Conservation (phyloP, 1,139 yeast genomes). For the Meyerozyma athensensis region DNA sequence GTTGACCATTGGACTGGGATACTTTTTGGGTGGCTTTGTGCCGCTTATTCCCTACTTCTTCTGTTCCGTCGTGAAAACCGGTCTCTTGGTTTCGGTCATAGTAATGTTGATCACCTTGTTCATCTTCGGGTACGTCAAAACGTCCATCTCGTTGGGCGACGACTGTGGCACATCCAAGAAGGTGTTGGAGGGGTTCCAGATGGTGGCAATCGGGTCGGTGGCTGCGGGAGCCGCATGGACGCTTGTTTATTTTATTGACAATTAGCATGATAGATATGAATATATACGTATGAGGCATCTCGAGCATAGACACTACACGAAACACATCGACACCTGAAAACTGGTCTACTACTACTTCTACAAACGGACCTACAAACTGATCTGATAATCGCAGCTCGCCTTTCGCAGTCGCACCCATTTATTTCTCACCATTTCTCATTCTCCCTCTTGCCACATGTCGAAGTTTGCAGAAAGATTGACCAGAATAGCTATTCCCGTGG, state of each 20-base stretch:
- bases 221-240: conserved; percentile 99
- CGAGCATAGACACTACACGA: too few species aligned
- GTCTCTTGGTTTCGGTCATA: conserved; percentile 68
- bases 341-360: too few species aligned
- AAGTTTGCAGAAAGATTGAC: conserved; percentile 37
- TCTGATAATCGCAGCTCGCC: too few species aligned
- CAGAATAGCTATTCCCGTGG: conserved; percentile 64
- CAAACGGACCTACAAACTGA: too few species aligned
- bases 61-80: conserved; percentile 65
- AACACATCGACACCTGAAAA: too few species aligned
- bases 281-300: too few species aligned
- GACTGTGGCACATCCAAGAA: conserved; percentile 62
- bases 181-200: conserved; percentile 76
- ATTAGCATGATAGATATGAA: neutral
- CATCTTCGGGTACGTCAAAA: conserved; percentile 81
- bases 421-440: neutral
- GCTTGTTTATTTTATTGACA: conserved; percentile 72
- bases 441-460: conserved; percentile 22
- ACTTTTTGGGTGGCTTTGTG: conserved; percentile 78
- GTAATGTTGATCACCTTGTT: conserved; percentile 86
- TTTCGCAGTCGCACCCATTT: conserved; percentile 1
- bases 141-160: conserved; percentile 77
- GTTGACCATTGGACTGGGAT: conserved; percentile 67
- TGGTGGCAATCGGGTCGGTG: conserved; percentile 87
- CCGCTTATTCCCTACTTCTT: conserved; percentile 80